Base-by-base conservation (phyloP, 2,329 filamentous ascomycete species). In the Pseudovirgaria hyperparasitica region DNA sequence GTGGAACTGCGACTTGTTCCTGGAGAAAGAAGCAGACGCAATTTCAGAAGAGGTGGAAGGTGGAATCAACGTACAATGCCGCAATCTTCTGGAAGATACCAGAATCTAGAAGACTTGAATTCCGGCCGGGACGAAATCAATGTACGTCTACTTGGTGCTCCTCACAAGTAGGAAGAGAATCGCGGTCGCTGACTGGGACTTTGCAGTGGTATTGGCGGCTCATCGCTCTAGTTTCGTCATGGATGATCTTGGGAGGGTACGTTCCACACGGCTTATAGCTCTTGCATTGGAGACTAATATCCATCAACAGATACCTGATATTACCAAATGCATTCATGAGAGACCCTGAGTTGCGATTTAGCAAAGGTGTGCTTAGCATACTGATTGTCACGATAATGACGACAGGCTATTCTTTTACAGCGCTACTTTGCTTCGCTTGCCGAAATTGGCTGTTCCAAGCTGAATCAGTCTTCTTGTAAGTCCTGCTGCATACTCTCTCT, bases 161-260 rank as follows among this genome's bases (percentile, higher is more conserved):
- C n/a, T n/a, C n/a, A n/a, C n/a, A n/a, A n/a, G n/a, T n/a, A n/a
- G n/a, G n/a, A n/a, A n/a, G n/a, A n/a, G n/a, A n/a, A n/a, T n/a
- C n/a, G n/a, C n/a, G n/a, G n/a, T n/a, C n/a, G n/a, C n/a, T n/a
- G n/a, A n/a, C n/a, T n/a, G n/a, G n/a, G n/a, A n/a, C 5, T 28
- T 16, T 39, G 19, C 44, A 60, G 22, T 64, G 60, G 61, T 64
- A 65, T 37, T 65, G 62, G 62, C 52, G 55, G 31, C 38, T 57
- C 14, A 48, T 58, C 19, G 58, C 60, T 6, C 43, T 58, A 5
- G 43, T 47, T 2, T 54, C 60, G 13, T 55, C 55, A 17, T 57
- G 60, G 47, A 57, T 63, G 55, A 58, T 65, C 24, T 36, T 65
- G 16, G 61, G 58, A 45, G 62, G 60, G 55, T 62, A 44, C 30